Base-by-base conservation (phyloP, 2,329 filamentous ascomycete genomes). In the Mollisia scopiformis region DNA sequence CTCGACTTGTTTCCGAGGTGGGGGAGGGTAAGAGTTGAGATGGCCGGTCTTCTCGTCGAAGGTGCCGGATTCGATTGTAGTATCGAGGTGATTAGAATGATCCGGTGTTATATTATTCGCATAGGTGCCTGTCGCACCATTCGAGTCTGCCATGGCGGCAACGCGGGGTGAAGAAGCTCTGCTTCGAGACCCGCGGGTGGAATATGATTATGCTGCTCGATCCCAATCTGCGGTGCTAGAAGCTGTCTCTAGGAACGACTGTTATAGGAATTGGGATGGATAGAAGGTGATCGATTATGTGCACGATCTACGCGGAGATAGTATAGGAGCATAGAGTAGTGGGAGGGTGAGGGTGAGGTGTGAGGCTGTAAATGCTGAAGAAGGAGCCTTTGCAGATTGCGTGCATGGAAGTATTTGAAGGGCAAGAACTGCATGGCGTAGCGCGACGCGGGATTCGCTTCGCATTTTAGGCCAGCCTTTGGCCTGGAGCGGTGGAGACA, bases 21-120 rank as follows among this genome's bases (percentile, higher is more conserved):
- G 64, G 43, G 75, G 66, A 50, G 73, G 68, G 39, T 72, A 71
- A 62, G 75, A 72, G 60, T 76, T 70, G 66, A 67, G 62, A 57
- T 72, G 71, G 33, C 74, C 77, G 60, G 65, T 50, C 80, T 88
- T 88, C 80, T 89, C 87, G 75, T 87, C 82, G 75, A 89, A 88
- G 74, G 80, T 78, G 68, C 85, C 86, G 68, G 83, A 83, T 75
- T 88, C 85, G 71, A 88, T 88, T 75, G 83, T 83, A 73, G 86
- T 87, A 72, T 85, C 81, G 69, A 88, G 79, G 59, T 73, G 72
- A 53, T 72, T 66, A 11, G 67, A 64, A 41, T 67, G 61, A 21
- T 62, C 63, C 35, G 63, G 63, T 21, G 64, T 58, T 23, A 54
- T 59, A 30, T 57, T 58, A 41, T 51, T 65, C 13, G 66, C 54